Percentiles rank a stretch among this genome's conserved stretches.
Conservation (phyloP, 1,284 basidiomycete genomes). For the Amylostereum chailletii region DNA sequence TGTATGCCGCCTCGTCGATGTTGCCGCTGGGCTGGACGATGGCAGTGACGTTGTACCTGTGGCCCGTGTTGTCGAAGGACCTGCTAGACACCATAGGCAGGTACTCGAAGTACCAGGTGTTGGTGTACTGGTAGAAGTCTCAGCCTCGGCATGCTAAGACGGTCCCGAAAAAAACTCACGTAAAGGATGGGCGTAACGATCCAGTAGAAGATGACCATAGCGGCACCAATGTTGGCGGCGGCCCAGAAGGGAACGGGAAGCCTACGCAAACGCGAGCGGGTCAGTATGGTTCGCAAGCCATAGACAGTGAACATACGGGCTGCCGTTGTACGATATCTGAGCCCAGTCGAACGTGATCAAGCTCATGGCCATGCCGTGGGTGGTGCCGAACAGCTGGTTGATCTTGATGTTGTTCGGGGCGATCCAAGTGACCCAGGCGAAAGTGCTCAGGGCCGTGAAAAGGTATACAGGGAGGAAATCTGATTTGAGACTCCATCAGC, state of each 20-base stretch:
- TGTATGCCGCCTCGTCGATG: conserved; percentile 59
- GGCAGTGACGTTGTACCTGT: conserved; percentile 52
- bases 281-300: neutral
- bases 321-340: conserved; percentile 48
- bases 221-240: conserved; percentile 66
- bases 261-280: conserved; percentile 22
- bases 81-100: conserved; percentile 40
- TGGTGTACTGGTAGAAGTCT: conserved; percentile 18
- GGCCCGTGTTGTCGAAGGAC: conserved; percentile 56
- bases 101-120: conserved; percentile 31
- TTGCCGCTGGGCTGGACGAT: conserved; percentile 51
- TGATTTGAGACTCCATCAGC: neutral
- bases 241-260: conserved; percentile 52
- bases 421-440: conserved; percentile 69
- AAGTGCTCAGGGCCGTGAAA: conserved; percentile 39
- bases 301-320: conserved; percentile 22
- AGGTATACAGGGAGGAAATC: conserved; percentile 65
- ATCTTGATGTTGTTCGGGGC: conserved; percentile 57
- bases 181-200: conserved; percentile 56
- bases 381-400: conserved; percentile 74
- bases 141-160: neutral
- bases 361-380: conserved; percentile 64
- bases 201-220: conserved; percentile 68
- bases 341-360: conserved; percentile 64
- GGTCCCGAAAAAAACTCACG: conserved; percentile 3